Evolutionary conservation across 2,329 filamentous ascomycete species (phyloP).

Genomic region (Calonectria pteridis): DNA sequence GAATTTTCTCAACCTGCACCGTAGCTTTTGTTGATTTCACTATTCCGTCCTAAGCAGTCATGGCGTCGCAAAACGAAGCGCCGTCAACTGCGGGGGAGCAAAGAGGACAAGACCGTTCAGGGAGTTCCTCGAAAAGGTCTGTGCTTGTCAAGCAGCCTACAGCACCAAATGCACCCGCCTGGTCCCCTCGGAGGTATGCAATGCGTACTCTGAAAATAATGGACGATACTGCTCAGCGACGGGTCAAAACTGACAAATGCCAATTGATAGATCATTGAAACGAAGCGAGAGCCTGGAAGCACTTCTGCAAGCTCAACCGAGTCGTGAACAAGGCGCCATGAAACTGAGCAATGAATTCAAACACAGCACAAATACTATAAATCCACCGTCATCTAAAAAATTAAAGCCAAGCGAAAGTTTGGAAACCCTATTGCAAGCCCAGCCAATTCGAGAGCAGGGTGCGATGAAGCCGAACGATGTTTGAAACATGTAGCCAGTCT

Average conservation of each 20-base stretch:
- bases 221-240: not conserved
- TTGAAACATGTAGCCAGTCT: not conserved
- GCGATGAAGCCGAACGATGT: not conserved
- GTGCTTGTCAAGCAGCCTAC: not conserved
- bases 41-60: too few species aligned
- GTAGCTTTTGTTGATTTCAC: not conserved
- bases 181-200: not conserved
- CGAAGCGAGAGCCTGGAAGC: not conserved
- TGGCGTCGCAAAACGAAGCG: too few species aligned
- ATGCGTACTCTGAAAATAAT: not conserved
- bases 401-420: not conserved
- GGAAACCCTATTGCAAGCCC: not conserved
- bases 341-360: not conserved
- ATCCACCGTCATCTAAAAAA: not conserved
- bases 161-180: not conserved
- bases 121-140: not conserved
- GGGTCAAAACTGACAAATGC: not conserved
- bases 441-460: not conserved
- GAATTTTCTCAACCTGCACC: too few species aligned
- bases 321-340: not conserved
- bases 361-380: not conserved
- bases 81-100: not conserved
- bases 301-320: not conserved
- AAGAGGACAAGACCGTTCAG: not conserved
- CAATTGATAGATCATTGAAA: not conserved